Evolutionary conservation across 352 stramenopile genomes (phyloP), one percentile per base, ranked within the genome.

Genomic region (Phytophthora idaei): DNA sequence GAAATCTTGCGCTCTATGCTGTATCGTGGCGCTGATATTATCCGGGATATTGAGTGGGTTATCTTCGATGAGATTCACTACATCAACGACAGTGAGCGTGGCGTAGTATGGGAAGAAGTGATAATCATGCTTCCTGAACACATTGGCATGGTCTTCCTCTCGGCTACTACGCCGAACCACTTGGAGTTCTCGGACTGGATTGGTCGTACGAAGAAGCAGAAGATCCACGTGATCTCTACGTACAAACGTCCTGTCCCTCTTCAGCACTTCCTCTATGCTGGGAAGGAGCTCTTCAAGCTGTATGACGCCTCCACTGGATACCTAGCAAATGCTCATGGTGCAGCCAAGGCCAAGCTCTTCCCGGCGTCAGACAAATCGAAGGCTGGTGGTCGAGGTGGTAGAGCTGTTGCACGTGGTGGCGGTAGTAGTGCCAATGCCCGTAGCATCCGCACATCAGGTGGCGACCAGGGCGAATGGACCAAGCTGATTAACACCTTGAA

Each of bases 171-270:
- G 37, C 97, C 97, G 12, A 99, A 99, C 69, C 98, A 98, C 50
- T 89, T 99, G 57, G 97, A 99, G 74, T 99, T 99, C 63, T 98
- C 91, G 12, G 97, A 99, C 66, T 99, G 98, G 98, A 99, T 99
- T 64, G 98, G 97, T 6, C 82, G 96, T 28, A 99, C 94, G 0
- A 99, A 99, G 77, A 90, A 94, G 54, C 89, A 92, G 58, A 94
- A 95, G 37, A 98, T 99, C 60, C 95, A 99, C 75, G 97, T 99
- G 3, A 98, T 99, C 60, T 95, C 90, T 28, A 99, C 98, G 4
- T 85, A 95, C 57, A 98, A 99, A 71, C 92, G 97, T 4, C 97
- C 97, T 2, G 97, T 99, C 28, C 98, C 98, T 7, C 82, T 99
- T 8, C 89, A 97, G 56, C 97, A 99, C 62, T 93, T 98, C 76